Base-by-base conservation (phyloP, 305 asterid genomes). In the Fraxinus xanthoxyloides region DNA sequence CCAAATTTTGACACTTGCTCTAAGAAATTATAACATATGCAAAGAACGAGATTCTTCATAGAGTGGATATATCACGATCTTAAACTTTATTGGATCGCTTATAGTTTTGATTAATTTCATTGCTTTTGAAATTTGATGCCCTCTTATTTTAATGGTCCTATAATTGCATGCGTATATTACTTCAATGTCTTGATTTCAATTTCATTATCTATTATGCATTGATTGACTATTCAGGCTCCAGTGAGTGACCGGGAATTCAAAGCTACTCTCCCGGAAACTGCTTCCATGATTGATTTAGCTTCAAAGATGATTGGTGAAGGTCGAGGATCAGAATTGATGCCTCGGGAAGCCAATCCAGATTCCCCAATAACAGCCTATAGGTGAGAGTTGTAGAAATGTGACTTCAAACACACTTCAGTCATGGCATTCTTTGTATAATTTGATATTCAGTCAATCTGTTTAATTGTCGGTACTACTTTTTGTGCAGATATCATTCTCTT, bases 221-320 rank as follows among this genome's bases (percentile, higher is more conserved):
- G 30, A 79, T 80, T 38, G 80, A 74, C 76, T 82, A 30, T 80
- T 75, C 89, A 96, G 99, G 99, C 99, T 83, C 99, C 99, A n/a
- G 97, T 90, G 59, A 96, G 99, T 76, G 99, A 94, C 86, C 93
- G 98, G 72, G 99, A 96, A 84, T 92, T 88, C 81, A 91, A 85
- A 88, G 99, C 99, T 54, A 93, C 95, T 17, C 92, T 93, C 63
- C 93, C 98, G 0, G 92, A 91, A 85, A 94, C 98, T 74, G 91
- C 99, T 88, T 83, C 98, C 7, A 92, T 90, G 94, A 94, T 96
- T 70, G 99, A 96, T 85, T 89, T 94, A 90, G 95, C 98, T 67
- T 90, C 93, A 31, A 87, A 84, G 69, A 91, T 94, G 99, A 93
- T 96, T 76, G 90, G 82, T 76, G 99, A 96, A 82, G 98, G 93